phyloP scores from a whole-genome alignment of 140 eudicot species.

The Anethum foeniculum region DNA sequence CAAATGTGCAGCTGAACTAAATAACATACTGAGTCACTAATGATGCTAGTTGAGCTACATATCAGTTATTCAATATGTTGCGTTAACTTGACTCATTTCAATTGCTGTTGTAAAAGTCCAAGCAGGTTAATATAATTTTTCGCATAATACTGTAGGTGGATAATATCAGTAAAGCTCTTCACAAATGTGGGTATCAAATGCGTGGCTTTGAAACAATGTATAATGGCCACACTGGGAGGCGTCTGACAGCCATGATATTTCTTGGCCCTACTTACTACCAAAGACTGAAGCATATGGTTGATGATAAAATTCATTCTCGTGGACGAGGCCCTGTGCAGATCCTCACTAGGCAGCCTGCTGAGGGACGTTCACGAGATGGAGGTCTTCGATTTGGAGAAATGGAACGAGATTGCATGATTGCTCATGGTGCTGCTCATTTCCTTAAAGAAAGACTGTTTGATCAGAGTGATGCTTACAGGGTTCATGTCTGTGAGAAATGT shows the following conservation, averaged over 20 bases:
- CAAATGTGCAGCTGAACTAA: neutral
- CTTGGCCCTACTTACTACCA: conserved; percentile 96
- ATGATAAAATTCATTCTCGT: conserved; percentile 92
- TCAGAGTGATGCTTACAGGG: conserved; percentile 91
- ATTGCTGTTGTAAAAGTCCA: neutral
- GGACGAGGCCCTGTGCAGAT: conserved; percentile 97
- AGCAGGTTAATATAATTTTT: neutral
- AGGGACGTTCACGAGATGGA: conserved; percentile 96
- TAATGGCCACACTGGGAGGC: conserved; percentile 88
- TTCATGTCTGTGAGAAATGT: conserved; percentile 87
- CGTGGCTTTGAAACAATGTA: conserved; percentile 98
- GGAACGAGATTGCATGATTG: conserved; percentile 99
- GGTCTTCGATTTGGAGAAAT: conserved; percentile 98
- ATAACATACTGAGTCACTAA: neutral
- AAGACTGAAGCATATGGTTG: conserved; percentile 94
- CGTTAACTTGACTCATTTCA: neutral
- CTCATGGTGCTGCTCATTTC: conserved; percentile 97
- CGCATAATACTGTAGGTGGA: conserved; percentile 47
- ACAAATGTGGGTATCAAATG: conserved; percentile 96
- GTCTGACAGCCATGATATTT: conserved; percentile 75
- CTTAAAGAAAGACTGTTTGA: conserved; percentile 86
- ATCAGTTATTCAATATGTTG: no score
- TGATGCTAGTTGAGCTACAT: no score
- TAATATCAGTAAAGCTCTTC: conserved; percentile 88
- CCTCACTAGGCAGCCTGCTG: conserved; percentile 94